A percentile compares a stretch with the other conserved stretches of the same genome.
Conservation (phyloP, 768 basidiomycete genomes). For the Phanerodontia chrysosporium region DNA sequence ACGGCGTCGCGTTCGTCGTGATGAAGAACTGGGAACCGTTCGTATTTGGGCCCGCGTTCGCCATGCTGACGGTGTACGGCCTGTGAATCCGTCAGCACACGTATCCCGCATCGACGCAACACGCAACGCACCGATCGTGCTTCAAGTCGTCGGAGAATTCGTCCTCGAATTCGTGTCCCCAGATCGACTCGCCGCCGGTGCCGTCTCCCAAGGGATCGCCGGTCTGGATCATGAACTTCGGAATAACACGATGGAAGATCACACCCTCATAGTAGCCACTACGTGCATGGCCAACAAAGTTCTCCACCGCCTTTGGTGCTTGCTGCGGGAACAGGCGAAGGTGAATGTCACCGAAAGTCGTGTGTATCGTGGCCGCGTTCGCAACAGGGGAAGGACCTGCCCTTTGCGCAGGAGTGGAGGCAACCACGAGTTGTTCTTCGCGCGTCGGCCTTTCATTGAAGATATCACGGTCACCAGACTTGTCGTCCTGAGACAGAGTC, state of each 20-base stretch:
- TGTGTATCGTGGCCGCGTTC: slow-evolving; percentile 86
- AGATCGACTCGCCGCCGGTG: slow-evolving; percentile 87
- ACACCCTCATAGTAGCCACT: slow-evolving; percentile 90
- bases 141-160: slow-evolving; percentile 87
- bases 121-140: slow-evolving; percentile 85
- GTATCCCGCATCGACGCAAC: too few relatives aligned
- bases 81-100: too few relatives aligned
- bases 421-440: slow-evolving; percentile 88
- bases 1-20: slow-evolving; percentile 90
- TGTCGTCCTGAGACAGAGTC: slow-evolving; percentile 58
- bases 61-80: slow-evolving; percentile 95
- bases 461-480: slow-evolving; percentile 87
- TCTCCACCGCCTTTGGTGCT: slow-evolving; percentile 94
- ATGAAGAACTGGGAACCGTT: slow-evolving; percentile 99
- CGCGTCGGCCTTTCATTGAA: slow-evolving; percentile 98
- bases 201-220: slow-evolving; percentile 95
- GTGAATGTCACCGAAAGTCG: slow-evolving; percentile 92
- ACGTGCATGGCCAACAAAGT: slow-evolving; percentile 89
- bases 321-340: slow-evolving; percentile 85
- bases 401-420: slow-evolving; percentile 45
- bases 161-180: slow-evolving; percentile 89
- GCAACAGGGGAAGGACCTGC: slow-evolving; percentile 69
- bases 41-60: slow-evolving; percentile 83
- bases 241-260: slow-evolving; percentile 95
- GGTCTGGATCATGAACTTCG: slow-evolving; percentile 98